Conservation (phyloP, 108 stramenopile genomes). For the Tribonema minus region DNA sequence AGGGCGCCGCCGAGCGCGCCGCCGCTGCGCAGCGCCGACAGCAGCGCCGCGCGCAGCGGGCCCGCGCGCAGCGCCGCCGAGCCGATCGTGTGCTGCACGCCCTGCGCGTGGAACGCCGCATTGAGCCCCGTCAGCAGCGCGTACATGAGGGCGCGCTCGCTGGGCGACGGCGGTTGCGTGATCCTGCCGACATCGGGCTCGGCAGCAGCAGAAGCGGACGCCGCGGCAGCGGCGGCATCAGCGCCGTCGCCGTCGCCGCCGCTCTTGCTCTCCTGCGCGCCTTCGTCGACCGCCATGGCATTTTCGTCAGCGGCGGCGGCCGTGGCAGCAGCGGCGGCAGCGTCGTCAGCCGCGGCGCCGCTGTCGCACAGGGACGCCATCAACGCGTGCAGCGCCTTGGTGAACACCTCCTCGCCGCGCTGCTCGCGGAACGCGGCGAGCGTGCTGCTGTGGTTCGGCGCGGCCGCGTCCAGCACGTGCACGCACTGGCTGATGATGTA, state of each 20-base stretch:
- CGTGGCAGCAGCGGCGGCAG: background rate
- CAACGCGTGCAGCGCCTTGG: conserved; percentile 6
- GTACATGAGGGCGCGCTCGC: conserved; percentile 12
- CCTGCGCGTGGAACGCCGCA: conserved; percentile 8
- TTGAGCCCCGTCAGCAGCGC: conserved; percentile 9
- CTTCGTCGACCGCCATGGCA: conserved; percentile 4
- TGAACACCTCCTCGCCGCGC: conserved; percentile 55
- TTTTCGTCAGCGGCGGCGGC: background rate
- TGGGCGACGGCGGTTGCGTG: conserved; percentile 24
- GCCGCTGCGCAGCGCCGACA: conserved; percentile 18
- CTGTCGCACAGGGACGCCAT: conserved; percentile 11
- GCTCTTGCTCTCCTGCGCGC: background rate
- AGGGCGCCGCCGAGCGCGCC: conserved; percentile 9
- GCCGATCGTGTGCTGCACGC: conserved; percentile 9
- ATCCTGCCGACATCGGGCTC: background rate
- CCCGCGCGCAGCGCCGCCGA: conserved; percentile 5
- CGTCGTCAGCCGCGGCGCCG: background rate
- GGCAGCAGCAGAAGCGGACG: background rate
- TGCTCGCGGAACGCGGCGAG: conserved; percentile 78
- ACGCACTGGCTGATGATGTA: conserved; percentile 66
- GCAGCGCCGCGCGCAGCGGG: conserved; percentile 15
- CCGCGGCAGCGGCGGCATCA: background rate
- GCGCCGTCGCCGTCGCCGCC: background rate
- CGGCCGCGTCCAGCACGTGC: conserved; percentile 79
- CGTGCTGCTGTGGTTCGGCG: conserved; percentile 74